A percentile compares a stretch with the other conserved stretches of the same genome.
Evolutionary conservation across 1,139 yeast genomes (phyloP).

Genomic region (Yamadazyma aaseri): DNA sequence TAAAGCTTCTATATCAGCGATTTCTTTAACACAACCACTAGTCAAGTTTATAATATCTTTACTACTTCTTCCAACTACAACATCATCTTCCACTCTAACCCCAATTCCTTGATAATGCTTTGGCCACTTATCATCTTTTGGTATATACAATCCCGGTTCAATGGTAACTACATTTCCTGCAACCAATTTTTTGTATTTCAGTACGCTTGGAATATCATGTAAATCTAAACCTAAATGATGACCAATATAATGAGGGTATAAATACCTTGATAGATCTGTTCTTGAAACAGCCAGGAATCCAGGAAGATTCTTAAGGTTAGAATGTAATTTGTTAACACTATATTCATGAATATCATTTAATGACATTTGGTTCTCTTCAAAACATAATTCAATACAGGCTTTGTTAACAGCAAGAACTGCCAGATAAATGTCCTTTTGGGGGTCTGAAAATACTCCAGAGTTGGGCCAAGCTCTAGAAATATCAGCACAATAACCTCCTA

Average conservation of each 20-base stretch:
- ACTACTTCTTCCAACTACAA: conserved; percentile 64
- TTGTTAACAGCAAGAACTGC: conserved; percentile 85
- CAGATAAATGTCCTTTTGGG: conserved; percentile 84
- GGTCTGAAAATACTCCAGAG: conserved; percentile 59
- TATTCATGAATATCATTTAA: conserved; percentile 75
- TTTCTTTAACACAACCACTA: conserved; percentile 80
- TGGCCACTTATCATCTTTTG: conserved; percentile 68
- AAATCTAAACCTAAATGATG: conserved; percentile 94
- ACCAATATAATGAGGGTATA: conserved; percentile 95
- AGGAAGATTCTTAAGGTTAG: conserved; percentile 63
- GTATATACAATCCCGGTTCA: conserved; percentile 94
- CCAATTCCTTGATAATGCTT: conserved; percentile 85
- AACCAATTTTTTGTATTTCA: conserved; percentile 49
- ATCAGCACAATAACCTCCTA: conserved; percentile 95
- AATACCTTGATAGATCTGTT: conserved; percentile 49
- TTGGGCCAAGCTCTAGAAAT: conserved; percentile 97
- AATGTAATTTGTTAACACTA: conserved; percentile 57
- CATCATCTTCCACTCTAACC: conserved; percentile 90
- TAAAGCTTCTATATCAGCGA: conserved; percentile 70
- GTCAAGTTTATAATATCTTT: conserved; percentile 63
- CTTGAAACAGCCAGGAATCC: conserved; percentile 59
- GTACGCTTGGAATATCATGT: conserved; percentile 73
- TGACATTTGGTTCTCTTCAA: conserved; percentile 49
- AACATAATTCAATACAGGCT: conserved; percentile 70
- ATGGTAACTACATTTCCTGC: conserved; percentile 81